Evolutionary conservation across 345 rosid species (phyloP).

Genomic region (Sonneratia caseolaris): DNA sequence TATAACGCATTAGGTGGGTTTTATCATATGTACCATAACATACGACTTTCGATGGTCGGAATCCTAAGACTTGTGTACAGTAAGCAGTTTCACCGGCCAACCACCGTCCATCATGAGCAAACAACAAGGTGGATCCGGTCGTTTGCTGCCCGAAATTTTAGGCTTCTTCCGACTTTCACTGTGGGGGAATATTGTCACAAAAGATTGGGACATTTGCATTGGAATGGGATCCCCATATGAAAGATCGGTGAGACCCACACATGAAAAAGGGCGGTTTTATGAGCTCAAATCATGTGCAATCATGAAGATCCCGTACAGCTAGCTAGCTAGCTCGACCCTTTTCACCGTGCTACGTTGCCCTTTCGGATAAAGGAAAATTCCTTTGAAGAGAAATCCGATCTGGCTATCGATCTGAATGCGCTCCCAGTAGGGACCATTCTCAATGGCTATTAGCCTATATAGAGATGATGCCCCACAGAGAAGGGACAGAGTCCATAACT

Average conservation of each 20-base stretch:
- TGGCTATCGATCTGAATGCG: neutral
- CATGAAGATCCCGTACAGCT: conserved; percentile 3
- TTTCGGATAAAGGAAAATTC: neutral
- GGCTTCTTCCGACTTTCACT: neutral
- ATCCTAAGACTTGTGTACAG: no score
- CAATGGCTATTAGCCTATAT: neutral
- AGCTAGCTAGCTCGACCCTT: neutral
- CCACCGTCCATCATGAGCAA: neutral
- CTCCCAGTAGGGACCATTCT: neutral
- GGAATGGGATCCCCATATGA: neutral
- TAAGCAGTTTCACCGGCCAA: neutral
- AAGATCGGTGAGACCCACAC: neutral
- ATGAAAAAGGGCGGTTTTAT: conserved; percentile 10
- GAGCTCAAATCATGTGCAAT: conserved; percentile 30
- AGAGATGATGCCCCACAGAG: no score
- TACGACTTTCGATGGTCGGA: no score
- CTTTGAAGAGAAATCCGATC: neutral
- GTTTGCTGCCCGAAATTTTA: neutral
- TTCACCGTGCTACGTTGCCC: neutral
- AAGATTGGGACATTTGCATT: neutral
- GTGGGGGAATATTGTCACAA: neutral
- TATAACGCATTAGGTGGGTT: no score
- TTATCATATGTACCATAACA: no score
- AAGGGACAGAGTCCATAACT: neutral
- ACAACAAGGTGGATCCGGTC: neutral